Base-by-base conservation (phyloP, 2,329 filamentous ascomycete genomes). In the Zymoseptoria ardabiliae region DNA sequence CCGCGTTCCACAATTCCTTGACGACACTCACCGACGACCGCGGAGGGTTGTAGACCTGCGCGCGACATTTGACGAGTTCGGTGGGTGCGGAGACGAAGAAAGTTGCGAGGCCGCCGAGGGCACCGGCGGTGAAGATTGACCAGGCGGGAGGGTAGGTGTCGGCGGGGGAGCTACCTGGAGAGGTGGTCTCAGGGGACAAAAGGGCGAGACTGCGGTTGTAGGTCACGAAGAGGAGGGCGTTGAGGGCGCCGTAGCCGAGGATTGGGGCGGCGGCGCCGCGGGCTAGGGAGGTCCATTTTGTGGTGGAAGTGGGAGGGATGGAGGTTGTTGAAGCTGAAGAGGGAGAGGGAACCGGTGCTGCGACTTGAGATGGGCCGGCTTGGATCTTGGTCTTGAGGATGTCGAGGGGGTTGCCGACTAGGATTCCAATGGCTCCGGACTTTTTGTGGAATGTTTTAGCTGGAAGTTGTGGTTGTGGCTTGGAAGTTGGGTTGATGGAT, bases 81-180 rank as follows among this genome's bases (percentile, higher is more conserved):
- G 91, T 96, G 0, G 93, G 93, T 4, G 91, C 88, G 60, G 89
- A 93, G 45, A 97, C 82, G 20, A 89, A 81, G 81, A 91, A 97
- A 4, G 89, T 94, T 3, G 90, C 89, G 19, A 97, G 79, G 1
- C 93, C 93, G 50, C 90, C 90, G 2, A 87, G 76, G 8, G 89
- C 89, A 52, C 93, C 93, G 17, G 92, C 91, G 9, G 87, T 64
- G 85, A 89, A 97, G 17, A 72, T 66, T 20, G 52, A 66, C 60
- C 62, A 65, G 9, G 61, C 64, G 8, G 68, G 57, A 20, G 69
- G 68, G 58, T 17, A 56, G 55, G 3, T 60, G 56, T 19, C 55
- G 54, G 9, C 56, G 23, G 20, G 63, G 22, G 22, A 23, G 5
- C 3, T 2, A 5, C 2, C 5, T 23, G 22, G 5, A 5, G 22